phyloP scores from a whole-genome alignment of 1,284 basidiomycete genomes.

The Pascua guehoae region DNA sequence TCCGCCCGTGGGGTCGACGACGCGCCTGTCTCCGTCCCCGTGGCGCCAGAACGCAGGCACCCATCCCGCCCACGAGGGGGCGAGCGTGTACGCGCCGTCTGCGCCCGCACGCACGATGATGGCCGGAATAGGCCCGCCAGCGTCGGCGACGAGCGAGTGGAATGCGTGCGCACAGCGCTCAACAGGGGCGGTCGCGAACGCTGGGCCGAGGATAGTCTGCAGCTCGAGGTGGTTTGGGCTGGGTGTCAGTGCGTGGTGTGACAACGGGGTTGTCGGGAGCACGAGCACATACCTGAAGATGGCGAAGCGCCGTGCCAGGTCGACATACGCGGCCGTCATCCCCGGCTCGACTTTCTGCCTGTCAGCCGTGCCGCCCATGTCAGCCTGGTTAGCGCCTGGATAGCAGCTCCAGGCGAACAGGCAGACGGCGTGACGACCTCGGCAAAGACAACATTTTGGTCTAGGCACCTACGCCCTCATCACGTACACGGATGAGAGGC shows the following conservation, averaged over 20 bases:
- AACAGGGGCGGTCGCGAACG: conserved; percentile 35
- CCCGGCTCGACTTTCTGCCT: neutral
- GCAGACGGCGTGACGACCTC: too few relatives aligned
- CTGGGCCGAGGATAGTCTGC: conserved; percentile 38
- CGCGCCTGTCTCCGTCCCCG: conserved; percentile 49
- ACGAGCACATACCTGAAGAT: conserved; percentile 29
- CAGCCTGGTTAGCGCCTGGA: too few relatives aligned
- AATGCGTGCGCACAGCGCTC: conserved; percentile 11
- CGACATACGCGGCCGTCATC: conserved; percentile 3
- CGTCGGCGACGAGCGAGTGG: conserved; percentile 6
- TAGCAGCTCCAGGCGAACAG: too few relatives aligned
- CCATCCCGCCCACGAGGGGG: conserved; percentile 55
- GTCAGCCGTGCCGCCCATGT: neutral
- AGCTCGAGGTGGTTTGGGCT: conserved; percentile 55
- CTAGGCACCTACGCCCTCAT: too few relatives aligned
- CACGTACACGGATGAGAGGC: conserved; percentile 56
- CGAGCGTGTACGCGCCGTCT: conserved; percentile 66
- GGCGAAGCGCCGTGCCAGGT: conserved; percentile 24
- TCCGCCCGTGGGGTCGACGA: conserved; percentile 83
- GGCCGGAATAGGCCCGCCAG: conserved; percentile 49
- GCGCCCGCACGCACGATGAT: conserved; percentile 72
- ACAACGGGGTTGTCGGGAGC: too few relatives aligned
- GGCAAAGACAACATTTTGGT: too few relatives aligned
- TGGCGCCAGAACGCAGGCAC: conserved; percentile 70
- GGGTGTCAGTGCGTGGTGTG: neutral